Evolutionary conservation across 768 basidiomycete genomes (phyloP).

Genomic region (Tulasnella sp.): DNA sequence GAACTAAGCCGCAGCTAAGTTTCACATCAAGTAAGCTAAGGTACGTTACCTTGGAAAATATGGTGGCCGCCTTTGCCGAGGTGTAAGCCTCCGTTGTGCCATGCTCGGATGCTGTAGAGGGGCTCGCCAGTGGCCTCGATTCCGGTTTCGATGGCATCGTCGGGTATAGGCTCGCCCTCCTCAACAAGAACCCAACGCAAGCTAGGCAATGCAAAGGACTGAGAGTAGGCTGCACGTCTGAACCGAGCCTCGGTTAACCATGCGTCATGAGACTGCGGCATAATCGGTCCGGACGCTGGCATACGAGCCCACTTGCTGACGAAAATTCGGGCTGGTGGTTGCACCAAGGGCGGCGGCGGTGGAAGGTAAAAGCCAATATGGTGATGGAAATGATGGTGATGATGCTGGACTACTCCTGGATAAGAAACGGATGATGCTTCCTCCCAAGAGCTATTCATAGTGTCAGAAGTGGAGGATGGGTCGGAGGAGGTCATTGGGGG

Average conservation of each 20-base stretch:
- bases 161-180: slow-evolving; percentile 32
- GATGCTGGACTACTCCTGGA: not conserved
- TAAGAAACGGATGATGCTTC: not conserved
- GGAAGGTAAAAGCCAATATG: not conserved
- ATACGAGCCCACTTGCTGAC: not conserved
- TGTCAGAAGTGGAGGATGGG: not conserved
- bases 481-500: not conserved
- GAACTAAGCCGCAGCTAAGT: not conserved
- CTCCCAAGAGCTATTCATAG: not conserved
- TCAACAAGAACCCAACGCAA: slow-evolving; percentile 38
- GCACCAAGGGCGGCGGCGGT: not conserved
- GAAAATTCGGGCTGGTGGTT: not conserved
- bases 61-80: slow-evolving; percentile 35
- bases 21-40: not conserved
- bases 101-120: slow-evolving; percentile 36
- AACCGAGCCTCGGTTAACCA: slow-evolving; percentile 2
- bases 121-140: slow-evolving; percentile 34
- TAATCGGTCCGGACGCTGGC: not conserved
- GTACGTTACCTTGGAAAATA: not conserved
- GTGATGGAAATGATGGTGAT: not conserved
- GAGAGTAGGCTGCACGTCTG: slow-evolving; percentile 27
- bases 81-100: slow-evolving; percentile 37
- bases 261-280: not conserved
- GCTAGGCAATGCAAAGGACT: slow-evolving; percentile 35
- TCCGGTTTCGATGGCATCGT: slow-evolving; percentile 37